Evolutionary conservation across 805 yeast species (phyloP).

Genomic region (Geotrichum ghanense): DNA sequence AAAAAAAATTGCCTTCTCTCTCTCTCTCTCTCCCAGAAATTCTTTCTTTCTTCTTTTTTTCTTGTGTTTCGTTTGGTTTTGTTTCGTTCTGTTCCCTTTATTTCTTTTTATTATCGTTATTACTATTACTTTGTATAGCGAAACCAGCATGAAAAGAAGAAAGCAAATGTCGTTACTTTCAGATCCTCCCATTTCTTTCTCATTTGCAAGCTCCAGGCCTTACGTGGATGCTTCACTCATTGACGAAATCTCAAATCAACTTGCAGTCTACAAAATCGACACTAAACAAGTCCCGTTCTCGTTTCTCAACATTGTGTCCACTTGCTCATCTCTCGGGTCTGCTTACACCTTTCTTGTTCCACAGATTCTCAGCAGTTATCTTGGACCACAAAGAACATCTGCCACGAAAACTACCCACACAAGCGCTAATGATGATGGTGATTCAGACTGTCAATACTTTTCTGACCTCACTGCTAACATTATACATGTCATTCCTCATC

Average conservation of each 20-base stretch:
- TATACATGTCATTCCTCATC: slow-evolving; percentile 1
- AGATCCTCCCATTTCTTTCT: too few species aligned
- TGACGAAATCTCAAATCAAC: not conserved
- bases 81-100: too few species aligned
- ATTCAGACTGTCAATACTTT: not conserved
- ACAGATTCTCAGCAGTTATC: not conserved
- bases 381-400: not conserved
- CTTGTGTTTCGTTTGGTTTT: too few species aligned
- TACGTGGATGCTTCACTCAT: not conserved
- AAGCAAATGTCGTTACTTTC: too few species aligned
- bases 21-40: too few species aligned
- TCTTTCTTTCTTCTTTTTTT: too few species aligned
- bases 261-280: not conserved
- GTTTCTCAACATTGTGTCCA: not conserved
- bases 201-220: too few species aligned
- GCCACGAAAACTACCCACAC: too few species aligned
- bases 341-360: not conserved
- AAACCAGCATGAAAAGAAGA: too few species aligned
- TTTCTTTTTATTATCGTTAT: too few species aligned
- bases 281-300: not conserved
- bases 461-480: not conserved
- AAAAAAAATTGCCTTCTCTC: too few species aligned
- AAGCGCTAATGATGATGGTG: not conserved
- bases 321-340: not conserved
- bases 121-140: too few species aligned